Percentiles rank a stretch among this genome's conserved stretches.
Conservation (phyloP, 2,329 filamentous ascomycete species). For the Fusarium buxicola region DNA sequence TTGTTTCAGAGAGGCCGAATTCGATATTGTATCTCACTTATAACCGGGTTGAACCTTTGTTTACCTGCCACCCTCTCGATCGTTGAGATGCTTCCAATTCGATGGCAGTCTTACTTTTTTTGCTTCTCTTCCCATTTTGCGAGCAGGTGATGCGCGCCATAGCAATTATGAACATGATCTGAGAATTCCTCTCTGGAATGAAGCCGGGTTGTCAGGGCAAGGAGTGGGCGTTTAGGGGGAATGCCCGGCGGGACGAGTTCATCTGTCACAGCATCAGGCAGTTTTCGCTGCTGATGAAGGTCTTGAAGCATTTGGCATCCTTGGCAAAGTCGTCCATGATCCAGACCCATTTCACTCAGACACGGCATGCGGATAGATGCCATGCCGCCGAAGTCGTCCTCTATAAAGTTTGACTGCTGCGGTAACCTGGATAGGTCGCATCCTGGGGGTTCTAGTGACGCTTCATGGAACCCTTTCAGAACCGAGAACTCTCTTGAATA, state of each 20-base stretch:
- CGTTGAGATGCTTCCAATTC: too few relatives aligned
- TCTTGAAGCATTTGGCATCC: conserved; percentile 11
- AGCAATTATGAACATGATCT: background rate
- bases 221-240: background rate
- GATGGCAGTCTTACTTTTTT: too few relatives aligned
- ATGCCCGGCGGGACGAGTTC: too few relatives aligned
- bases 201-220: background rate
- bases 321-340: conserved; percentile 27
- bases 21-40: too few relatives aligned
- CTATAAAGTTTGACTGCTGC: background rate
- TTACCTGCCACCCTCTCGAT: too few relatives aligned
- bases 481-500: background rate
- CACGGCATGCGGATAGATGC: conserved; percentile 32
- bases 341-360: conserved; percentile 12
- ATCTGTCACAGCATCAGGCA: too few relatives aligned
- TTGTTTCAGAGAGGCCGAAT: too few relatives aligned
- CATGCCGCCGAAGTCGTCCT: conserved; percentile 15
- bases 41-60: too few relatives aligned
- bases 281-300: background rate
- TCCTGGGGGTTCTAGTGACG: conserved; percentile 24
- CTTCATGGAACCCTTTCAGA: conserved; percentile 19
- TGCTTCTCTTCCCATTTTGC: background rate
- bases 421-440: conserved; percentile 24
- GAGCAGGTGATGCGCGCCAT: background rate
- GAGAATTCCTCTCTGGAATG: background rate